These are phyloP conservation scores for Pseudogymnoascus verrucosus DNA, from an alignment of 2,329 filamentous ascomycete genomes.

Conservation along the genomic window DNA sequence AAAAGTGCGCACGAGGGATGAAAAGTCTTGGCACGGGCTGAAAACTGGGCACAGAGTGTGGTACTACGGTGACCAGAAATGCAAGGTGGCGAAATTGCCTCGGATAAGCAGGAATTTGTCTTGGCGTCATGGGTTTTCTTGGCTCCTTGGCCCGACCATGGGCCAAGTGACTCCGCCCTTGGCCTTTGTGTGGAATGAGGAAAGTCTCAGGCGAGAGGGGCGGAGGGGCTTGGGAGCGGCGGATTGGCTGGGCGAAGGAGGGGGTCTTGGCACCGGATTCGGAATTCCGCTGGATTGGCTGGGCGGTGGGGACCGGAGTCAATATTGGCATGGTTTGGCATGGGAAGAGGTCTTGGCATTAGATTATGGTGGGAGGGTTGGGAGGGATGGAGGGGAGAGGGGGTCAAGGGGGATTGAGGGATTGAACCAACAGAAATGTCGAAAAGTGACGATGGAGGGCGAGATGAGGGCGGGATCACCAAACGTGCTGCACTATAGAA, in stretches of 20 bases:
- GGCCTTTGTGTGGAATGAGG: background rate
- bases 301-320: background rate
- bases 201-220: background rate
- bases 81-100: background rate
- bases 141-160: background rate
- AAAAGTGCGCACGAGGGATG: background rate
- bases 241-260: background rate
- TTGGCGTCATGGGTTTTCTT: background rate
- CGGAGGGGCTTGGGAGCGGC: background rate
- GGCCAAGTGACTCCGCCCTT: background rate
- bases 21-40: background rate
- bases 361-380: background rate
- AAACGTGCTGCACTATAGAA: background rate
- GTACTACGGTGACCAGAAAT: background rate
- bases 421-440: background rate
- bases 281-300: background rate
- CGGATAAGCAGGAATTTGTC: background rate
- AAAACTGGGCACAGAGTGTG: background rate
- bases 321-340: background rate
- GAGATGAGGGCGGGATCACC: background rate
- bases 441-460: background rate
- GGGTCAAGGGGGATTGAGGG: background rate
- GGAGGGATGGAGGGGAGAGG: background rate
- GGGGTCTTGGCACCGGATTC: background rate
- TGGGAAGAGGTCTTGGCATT: background rate